These are phyloP conservation scores for Tritrichomonas musculus DNA, from an alignment of 208 protist species.

Conservation along the genomic window DNA sequence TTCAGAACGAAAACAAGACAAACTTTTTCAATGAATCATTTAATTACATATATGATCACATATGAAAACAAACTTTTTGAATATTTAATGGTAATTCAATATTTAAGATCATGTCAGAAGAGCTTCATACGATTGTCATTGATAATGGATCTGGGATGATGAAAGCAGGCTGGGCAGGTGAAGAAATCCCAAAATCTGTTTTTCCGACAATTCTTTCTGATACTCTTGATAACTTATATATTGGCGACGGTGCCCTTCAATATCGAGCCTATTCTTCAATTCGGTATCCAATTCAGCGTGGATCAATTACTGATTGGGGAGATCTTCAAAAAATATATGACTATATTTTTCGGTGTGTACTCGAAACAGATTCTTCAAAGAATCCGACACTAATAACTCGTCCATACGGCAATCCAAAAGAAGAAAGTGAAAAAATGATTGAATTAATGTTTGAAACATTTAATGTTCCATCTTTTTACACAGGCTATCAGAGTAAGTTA, in stretches of 20 bases:
- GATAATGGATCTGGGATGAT: slow-evolving; percentile 69
- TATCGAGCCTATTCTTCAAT: slow-evolving; percentile 2
- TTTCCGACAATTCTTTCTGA: slow-evolving; percentile 36
- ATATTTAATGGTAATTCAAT: no score
- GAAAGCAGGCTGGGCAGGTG: slow-evolving; percentile 85
- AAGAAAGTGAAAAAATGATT: slow-evolving; percentile 71
- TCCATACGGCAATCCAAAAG: slow-evolving; percentile 68
- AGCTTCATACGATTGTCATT: slow-evolving; percentile 62
- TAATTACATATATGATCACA: no score
- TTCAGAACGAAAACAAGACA: no score
- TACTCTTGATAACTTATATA: no score
- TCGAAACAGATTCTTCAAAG: slow-evolving; percentile 86
- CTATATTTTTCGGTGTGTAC: slow-evolving; percentile 60
- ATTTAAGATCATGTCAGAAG: no score
- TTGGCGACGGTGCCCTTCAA: slow-evolving; percentile 33
- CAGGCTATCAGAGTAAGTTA: slow-evolving; percentile 81
- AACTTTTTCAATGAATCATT: no score
- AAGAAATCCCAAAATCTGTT: slow-evolving; percentile 48
- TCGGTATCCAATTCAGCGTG: slow-evolving; percentile 40
- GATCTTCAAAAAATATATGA: slow-evolving; percentile 51
- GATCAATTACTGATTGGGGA: slow-evolving; percentile 45
- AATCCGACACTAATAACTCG: slow-evolving; percentile 86
- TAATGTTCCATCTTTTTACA: slow-evolving; percentile 60
- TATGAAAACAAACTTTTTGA: no score
- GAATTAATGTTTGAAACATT: slow-evolving; percentile 78